Percentiles rank a stretch among this genome's conserved stretches.
Evolutionary conservation across 371 early-diverging fungal species (phyloP).

Genomic region (Choanephora cucurbitarum): DNA sequence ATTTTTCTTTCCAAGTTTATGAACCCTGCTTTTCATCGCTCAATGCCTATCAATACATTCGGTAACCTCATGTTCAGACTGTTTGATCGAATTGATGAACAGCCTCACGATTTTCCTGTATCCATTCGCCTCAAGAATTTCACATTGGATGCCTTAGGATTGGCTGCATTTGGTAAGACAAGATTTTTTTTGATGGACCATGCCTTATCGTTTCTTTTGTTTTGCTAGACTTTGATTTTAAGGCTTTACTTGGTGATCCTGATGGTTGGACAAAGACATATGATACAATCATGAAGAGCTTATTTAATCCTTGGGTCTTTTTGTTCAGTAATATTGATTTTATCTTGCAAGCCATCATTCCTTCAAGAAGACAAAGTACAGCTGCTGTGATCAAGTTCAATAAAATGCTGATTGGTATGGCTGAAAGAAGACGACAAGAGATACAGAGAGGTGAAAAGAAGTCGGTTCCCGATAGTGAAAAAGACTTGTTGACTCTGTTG

Average conservation of each 20-base stretch:
- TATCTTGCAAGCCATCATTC: slow-evolving; percentile 7
- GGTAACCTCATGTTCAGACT: slow-evolving; percentile 19
- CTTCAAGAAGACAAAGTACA: slow-evolving; percentile 6
- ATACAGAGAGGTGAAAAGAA: slow-evolving; percentile 4
- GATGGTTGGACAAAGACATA: slow-evolving; percentile 34
- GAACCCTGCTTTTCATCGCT: slow-evolving; percentile 43
- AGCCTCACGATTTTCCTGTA: slow-evolving; percentile 9
- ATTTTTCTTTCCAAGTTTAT: slow-evolving; percentile 18
- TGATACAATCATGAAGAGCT: slow-evolving; percentile 9
- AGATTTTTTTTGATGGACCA: too few relatives aligned
- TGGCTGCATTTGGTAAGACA: slow-evolving; percentile 38
- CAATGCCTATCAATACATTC: slow-evolving; percentile 36
- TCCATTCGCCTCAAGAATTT: slow-evolving; percentile 21
- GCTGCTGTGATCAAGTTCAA: slow-evolving; percentile 10
- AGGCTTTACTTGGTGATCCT: slow-evolving; percentile 26
- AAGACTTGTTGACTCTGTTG: slow-evolving; percentile 41
- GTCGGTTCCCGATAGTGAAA: slow-evolving; percentile 38
- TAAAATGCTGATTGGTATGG: slow-evolving; percentile 11
- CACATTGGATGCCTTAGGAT: slow-evolving; percentile 40
- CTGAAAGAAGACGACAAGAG: slow-evolving; percentile 13
- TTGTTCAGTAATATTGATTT: slow-evolving; percentile 15
- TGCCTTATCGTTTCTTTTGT: slow-evolving; percentile 1
- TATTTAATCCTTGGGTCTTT: slow-evolving; percentile 19
- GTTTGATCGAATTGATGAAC: slow-evolving; percentile 25
- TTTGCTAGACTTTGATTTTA: slow-evolving; percentile 33